phyloP scores from a whole-genome alignment of 1,139 yeast species.

The Candida albicans region DNA sequence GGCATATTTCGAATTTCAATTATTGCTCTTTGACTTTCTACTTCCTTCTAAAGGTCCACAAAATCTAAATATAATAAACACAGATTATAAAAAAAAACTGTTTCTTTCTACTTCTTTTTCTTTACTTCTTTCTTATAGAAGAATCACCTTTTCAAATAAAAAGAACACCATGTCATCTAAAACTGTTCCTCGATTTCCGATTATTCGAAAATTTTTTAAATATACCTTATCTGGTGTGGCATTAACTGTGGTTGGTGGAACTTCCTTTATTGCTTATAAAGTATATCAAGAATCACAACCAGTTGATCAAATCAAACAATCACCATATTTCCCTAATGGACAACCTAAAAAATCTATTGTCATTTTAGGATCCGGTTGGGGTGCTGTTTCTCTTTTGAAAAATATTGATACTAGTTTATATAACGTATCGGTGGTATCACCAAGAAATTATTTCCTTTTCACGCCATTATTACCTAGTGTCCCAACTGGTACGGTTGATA shows the following conservation, averaged over 20 bases:
- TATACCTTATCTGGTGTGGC: constrained; percentile 4
- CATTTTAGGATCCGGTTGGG: constrained; percentile 94
- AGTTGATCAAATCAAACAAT: constrained; percentile 51
- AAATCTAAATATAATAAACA: neutral
- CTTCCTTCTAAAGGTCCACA: no score
- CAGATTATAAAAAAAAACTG: neutral
- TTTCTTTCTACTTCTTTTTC: neutral
- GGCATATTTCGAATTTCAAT: neutral
- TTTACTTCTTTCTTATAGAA: neutral
- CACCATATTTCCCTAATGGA: constrained; percentile 59
- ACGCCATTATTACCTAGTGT: constrained; percentile 91
- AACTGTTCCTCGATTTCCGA: neutral
- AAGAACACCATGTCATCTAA: neutral
- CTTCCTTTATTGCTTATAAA: constrained; percentile 46
- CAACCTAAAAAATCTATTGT: constrained; percentile 83
- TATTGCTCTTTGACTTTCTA: neutral
- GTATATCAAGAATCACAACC: constrained; percentile 66
- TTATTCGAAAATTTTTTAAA: constrained; percentile 1
- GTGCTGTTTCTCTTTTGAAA: constrained; percentile 76
- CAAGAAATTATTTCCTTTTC: constrained; percentile 90
- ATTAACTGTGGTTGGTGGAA: constrained; percentile 3
- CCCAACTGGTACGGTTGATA: constrained; percentile 89
- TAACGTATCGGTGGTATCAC: constrained; percentile 85
- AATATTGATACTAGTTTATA: constrained; percentile 80
- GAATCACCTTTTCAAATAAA: no score